phyloP scores from a whole-genome alignment of 208 protist genomes.

The Strigomonas culicis region DNA sequence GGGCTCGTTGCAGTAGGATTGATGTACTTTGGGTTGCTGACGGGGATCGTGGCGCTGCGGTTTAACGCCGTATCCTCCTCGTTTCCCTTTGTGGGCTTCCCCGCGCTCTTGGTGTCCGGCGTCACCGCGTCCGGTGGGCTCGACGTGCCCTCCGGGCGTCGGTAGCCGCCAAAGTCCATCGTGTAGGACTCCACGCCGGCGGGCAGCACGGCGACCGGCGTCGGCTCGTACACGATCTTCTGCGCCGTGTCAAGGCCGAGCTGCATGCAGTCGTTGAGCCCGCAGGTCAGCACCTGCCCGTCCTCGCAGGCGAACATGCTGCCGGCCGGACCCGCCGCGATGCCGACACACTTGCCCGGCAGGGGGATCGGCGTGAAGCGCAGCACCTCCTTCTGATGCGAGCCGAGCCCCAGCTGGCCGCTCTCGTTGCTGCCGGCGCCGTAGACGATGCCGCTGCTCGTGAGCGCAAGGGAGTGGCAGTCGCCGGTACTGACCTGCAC shows the following conservation, averaged over 20 bases:
- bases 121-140: not conserved
- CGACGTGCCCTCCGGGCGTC: constrained; percentile 18
- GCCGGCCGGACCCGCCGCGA: constrained; percentile 68
- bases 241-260: constrained; percentile 65
- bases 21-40: no score
- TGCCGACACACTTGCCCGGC: constrained; percentile 64
- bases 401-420: constrained; percentile 82
- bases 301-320: constrained; percentile 86
- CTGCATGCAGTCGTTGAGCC: constrained; percentile 78
- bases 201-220: constrained; percentile 33
- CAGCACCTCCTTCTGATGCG: constrained; percentile 26
- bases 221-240: constrained; percentile 50
- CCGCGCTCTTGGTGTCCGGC: not conserved
- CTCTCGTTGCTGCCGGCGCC: constrained; percentile 77
- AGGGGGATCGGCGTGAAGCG: constrained; percentile 67
- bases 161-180: constrained; percentile 79
- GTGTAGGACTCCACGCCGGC: constrained; percentile 78
- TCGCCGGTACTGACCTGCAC: constrained; percentile 80
- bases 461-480: constrained; percentile 77
- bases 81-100: not conserved
- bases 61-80: not conserved
- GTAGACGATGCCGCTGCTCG: constrained; percentile 82
- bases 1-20: no score
- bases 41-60: not conserved
- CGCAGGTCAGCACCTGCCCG: constrained; percentile 70